Percentiles rank a stretch among this genome's conserved stretches.
Conservation (phyloP, 352 stramenopile species). For the Aphanomyces cochlioides region DNA sequence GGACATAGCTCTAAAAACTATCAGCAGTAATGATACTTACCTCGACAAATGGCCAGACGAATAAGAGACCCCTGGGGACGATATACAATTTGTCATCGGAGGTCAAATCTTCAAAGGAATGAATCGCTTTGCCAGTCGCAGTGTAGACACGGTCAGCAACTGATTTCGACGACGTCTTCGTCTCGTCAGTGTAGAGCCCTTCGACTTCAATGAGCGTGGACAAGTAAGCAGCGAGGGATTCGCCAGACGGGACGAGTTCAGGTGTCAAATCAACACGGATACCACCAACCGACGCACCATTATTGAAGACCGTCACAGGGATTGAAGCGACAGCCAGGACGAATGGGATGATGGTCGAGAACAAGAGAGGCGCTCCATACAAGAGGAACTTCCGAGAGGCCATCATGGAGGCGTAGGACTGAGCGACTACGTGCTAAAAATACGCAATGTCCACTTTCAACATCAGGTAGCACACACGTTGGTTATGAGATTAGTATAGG, state of each 20-base stretch:
- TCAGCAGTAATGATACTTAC: not conserved
- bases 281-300: slow-evolving; percentile 69
- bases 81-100: slow-evolving; percentile 18
- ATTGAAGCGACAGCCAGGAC: slow-evolving; percentile 7
- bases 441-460: not conserved
- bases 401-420: too few species aligned
- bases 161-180: slow-evolving; percentile 34
- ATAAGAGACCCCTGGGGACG: slow-evolving; percentile 11
- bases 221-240: slow-evolving; percentile 69
- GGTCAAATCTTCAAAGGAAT: slow-evolving; percentile 22
- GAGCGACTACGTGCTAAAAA: not conserved
- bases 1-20: too few species aligned
- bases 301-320: slow-evolving; percentile 65
- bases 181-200: slow-evolving; percentile 34
- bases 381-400: too few species aligned
- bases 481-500: too few species aligned
- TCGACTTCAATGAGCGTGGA: slow-evolving; percentile 75
- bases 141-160: slow-evolving; percentile 27
- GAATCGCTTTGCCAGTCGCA: slow-evolving; percentile 1
- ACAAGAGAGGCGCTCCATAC: too few species aligned
- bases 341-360: not conserved
- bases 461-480: too few species aligned
- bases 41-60: slow-evolving; percentile 30
- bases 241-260: slow-evolving; percentile 43
- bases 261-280: slow-evolving; percentile 55